Base-by-base conservation (phyloP, 2,329 filamentous ascomycete genomes). In the Immersiporthe knoxdaviesiana region DNA sequence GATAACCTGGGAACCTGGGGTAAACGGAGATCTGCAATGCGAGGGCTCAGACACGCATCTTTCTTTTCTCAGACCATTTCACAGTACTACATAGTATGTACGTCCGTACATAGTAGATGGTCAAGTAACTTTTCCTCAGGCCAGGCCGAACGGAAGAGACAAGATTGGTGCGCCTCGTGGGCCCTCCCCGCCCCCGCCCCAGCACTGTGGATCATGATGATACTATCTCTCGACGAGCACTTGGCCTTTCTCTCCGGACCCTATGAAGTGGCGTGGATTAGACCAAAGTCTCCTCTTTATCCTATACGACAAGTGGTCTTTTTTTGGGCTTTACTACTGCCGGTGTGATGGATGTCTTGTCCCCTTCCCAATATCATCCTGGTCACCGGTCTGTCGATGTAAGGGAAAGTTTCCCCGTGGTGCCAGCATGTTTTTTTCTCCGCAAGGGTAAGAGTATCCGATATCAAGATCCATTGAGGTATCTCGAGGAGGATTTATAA, bases 1-100 rank as follows among this genome's bases (percentile, higher is more conserved):
- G 37, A 70, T 54, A 44, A 54, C 52, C 58, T 66, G 69, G 69
- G 63, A 44, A 54, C 52, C 58, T 66, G 69, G 69, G 63, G 66
- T 63, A 63, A 37, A 62, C 39, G 39, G 35, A 65, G 63, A 65
- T 65, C 35, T 39, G 24, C 16, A 21, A 30, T 50, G 39, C 27
- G 18, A 50, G 41, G 21, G 8, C n/a, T 62, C 60, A 12, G 18
- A 32, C 64, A 30, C 41, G 50, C 37, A 8, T 39, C 11, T 12
- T 35, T 35, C 35, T 35, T 8, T 8, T 8, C 35, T 35, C 35
- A 35, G 35, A 4, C 35, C 35, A 35, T 4, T 35, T 35, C 35
- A n/a, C n/a, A n/a, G n/a, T n/a, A n/a, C n/a, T n/a, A n/a, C n/a
- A n/a, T n/a, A n/a, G n/a, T n/a, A n/a, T n/a, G n/a, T n/a, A n/a